Evolutionary conservation across 208 protist genomes (phyloP).

Genomic region (Leishmania braziliensis): DNA sequence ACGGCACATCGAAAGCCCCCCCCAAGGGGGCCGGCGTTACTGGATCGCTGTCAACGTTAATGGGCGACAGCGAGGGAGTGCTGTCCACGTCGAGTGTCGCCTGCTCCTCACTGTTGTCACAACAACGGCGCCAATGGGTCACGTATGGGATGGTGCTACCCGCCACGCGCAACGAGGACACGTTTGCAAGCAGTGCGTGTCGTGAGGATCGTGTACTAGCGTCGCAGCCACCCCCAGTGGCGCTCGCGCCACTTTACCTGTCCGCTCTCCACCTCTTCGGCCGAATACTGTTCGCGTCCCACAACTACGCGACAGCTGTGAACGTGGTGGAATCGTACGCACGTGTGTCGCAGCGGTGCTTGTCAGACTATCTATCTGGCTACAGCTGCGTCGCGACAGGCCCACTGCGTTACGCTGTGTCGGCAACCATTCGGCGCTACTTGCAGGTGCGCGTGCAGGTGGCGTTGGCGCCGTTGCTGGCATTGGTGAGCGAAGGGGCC

Average conservation of each 20-base stretch:
- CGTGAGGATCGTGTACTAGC: constrained; percentile 25
- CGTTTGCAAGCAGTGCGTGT: constrained; percentile 34
- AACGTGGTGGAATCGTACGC: constrained; percentile 38
- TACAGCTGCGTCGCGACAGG: constrained; percentile 59
- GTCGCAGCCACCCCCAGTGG: constrained; percentile 16
- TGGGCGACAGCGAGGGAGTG: neutral
- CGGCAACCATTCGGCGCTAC: constrained; percentile 60
- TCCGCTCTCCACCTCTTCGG: constrained; percentile 31
- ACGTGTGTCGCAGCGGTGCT: neutral
- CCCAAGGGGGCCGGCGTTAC: too few relatives aligned
- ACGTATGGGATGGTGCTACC: constrained; percentile 56
- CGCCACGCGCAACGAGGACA: constrained; percentile 38
- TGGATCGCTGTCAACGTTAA: neutral
- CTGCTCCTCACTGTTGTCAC: neutral
- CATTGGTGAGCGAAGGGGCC: neutral
- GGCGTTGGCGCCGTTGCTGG: constrained; percentile 43
- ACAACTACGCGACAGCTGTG: constrained; percentile 50
- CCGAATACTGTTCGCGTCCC: constrained; percentile 41
- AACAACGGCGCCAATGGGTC: constrained; percentile 4
- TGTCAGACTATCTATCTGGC: constrained; percentile 51
- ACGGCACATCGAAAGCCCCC: neutral
- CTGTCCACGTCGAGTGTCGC: neutral
- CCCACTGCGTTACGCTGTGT: constrained; percentile 59
- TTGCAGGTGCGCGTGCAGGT: constrained; percentile 51
- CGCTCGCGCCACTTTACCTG: constrained; percentile 25